A percentile compares a stretch with the other conserved stretches of the same genome.
These are phyloP conservation scores for Suillus discolor DNA, from an alignment of 768 basidiomycete genomes.

Conservation along the genomic window DNA sequence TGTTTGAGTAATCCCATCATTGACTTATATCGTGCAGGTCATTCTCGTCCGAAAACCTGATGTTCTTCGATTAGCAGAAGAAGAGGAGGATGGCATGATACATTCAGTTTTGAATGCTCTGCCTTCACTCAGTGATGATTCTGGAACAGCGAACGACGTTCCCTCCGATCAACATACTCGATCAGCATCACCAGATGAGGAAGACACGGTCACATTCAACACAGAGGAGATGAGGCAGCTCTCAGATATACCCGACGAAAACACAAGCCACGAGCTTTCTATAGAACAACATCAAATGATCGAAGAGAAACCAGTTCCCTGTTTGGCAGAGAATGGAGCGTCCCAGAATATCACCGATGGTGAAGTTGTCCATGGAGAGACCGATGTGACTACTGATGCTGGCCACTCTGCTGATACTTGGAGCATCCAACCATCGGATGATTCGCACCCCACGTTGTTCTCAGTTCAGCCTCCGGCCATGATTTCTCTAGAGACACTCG, in stretches of 20 bases:
- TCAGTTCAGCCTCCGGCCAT: neutral
- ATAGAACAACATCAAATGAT: neutral
- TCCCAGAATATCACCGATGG: neutral
- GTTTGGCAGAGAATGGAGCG: constrained; percentile 5
- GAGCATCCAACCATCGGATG: neutral
- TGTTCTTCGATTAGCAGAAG: constrained; percentile 58
- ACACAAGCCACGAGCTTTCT: neutral
- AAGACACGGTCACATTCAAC: neutral
- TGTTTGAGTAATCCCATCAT: neutral
- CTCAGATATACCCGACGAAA: neutral
- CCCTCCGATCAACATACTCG: constrained; percentile 12
- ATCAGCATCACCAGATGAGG: constrained; percentile 7
- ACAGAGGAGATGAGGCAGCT: neutral
- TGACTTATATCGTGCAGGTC: constrained; percentile 48
- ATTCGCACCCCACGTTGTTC: neutral
- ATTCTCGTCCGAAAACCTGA: constrained; percentile 73
- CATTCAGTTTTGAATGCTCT: constrained; percentile 73
- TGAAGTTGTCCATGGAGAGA: neutral
- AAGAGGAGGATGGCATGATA: constrained; percentile 81
- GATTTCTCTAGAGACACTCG: neutral
- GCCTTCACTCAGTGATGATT: constrained; percentile 53
- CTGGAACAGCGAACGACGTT: constrained; percentile 20
- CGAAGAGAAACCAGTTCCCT: neutral
- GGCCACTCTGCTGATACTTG: neutral
- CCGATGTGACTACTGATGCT: neutral